Base-by-base conservation (phyloP, 148 eudicot genomes). In the Hydrangea macrophylla region DNA sequence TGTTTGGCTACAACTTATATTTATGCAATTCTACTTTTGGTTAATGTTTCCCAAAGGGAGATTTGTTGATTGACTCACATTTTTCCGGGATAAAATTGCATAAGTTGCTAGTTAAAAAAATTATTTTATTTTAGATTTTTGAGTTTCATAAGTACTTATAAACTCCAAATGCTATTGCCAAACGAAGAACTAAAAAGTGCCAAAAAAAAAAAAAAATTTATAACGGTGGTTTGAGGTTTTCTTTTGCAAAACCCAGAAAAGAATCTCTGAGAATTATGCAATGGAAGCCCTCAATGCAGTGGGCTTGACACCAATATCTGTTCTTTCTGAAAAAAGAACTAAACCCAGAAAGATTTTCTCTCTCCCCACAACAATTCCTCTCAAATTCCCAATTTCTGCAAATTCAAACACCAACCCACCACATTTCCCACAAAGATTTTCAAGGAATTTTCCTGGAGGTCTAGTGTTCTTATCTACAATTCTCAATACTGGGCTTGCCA, bases 271-370 rank as follows among this genome's bases (percentile, higher is more conserved):
- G 68, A 68, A 70, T 40, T 71, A 80, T 82, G 78, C 88, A 25
- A 92, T 92, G 98, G 90, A 92, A 79, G 90, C 87, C 80, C 74
- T 90, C 55, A 88, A 86, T 78, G 92, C 88, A 72, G 73, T 79
- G 65, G 85, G 87, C 44, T 78, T 90, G 79, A 86, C 80, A 58
- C 94, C 96, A 68, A 69, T 88, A 3, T 84, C 90, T 54, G 86
- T 82, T 77, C 78, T 88, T 74, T 86, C 88, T 32, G 78, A 83
- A 30, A 85, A 79, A 68, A 88, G 82, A 81, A 71, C 80, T 62
- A 80, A 85, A 78, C 91, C 86, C 84, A 94, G 70, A 62, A 86
- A 74, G n/a, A 33, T 24, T 56, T n/a, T 57, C 37, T 71, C 83
- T 58, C 65, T 75, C 69, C 79, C 79, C 70, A 27, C 79, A n/a